A percentile compares a stretch with the other conserved stretches of the same genome.
Evolutionary conservation across 2,329 filamentous ascomycete genomes (phyloP).

Genomic region (Colletotrichum musicola): DNA sequence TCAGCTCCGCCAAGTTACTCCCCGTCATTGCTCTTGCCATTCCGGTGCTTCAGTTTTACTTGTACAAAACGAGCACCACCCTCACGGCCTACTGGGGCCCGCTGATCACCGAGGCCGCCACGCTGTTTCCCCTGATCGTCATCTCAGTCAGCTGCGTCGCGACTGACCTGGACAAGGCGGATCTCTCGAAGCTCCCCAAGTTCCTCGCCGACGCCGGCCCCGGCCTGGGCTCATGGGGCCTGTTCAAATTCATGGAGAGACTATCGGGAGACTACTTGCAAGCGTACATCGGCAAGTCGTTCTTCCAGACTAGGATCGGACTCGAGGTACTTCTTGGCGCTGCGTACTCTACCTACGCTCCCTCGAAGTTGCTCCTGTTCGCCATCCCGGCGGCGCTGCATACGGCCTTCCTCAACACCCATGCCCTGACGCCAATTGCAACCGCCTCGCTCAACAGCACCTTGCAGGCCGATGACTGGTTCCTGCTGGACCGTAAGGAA

Average conservation of each 20-base stretch:
- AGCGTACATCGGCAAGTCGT: conserved; percentile 68
- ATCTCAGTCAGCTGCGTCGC: conserved; percentile 74
- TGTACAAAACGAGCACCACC: conserved; percentile 74
- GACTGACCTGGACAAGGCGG: conserved; percentile 72
- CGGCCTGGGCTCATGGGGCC: conserved; percentile 74
- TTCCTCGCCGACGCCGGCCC: conserved; percentile 73
- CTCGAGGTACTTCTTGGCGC: conserved; percentile 77
- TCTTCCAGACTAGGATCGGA: conserved; percentile 78
- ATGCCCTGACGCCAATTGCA: conserved; percentile 73
- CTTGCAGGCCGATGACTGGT: conserved; percentile 75
- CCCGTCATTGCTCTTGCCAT: conserved; percentile 82
- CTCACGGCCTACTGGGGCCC: conserved; percentile 81
- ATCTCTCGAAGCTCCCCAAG: conserved; percentile 66
- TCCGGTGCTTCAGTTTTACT: conserved; percentile 77
- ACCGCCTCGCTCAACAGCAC: conserved; percentile 74
- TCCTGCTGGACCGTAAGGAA: conserved; percentile 83
- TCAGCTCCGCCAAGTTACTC: conserved; percentile 66
- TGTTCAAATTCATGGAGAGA: conserved; percentile 69
- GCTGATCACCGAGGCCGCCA: conserved; percentile 78
- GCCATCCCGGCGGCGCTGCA: conserved; percentile 81
- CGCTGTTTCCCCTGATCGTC: conserved; percentile 77
- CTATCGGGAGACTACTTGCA: conserved; percentile 56
- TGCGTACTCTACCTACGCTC: conserved; percentile 74
- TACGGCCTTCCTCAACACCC: conserved; percentile 78
- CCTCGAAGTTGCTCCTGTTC: conserved; percentile 75